Percentiles rank a stretch among this genome's conserved stretches.
Conservation (phyloP, 305 asterid genomes). For the Fraxinus latifolia region DNA sequence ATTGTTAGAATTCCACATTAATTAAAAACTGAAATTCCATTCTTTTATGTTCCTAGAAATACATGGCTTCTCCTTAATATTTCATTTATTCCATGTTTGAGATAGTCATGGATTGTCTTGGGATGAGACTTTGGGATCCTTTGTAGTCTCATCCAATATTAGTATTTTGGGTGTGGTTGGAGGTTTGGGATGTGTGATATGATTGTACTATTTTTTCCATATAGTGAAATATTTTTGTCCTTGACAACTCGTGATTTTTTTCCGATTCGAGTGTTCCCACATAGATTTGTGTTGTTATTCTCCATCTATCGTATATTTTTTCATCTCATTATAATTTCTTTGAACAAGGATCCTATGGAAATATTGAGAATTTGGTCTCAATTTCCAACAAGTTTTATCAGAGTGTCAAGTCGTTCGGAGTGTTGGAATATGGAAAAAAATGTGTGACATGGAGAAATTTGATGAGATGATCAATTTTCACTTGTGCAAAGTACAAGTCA, state of each 20-base stretch:
- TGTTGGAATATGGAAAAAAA: too few species aligned
- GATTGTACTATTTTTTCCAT: not conserved
- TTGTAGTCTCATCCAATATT: not conserved
- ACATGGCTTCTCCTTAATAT: not conserved
- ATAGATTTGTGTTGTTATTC: not conserved
- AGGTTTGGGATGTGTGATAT: not conserved
- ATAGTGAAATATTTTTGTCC: not conserved
- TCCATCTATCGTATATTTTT: not conserved
- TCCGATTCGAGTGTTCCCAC: not conserved
- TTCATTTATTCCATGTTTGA: not conserved
- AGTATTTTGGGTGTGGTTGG: not conserved
- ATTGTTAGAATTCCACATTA: not conserved
- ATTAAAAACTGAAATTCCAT: not conserved
- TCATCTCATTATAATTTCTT: not conserved
- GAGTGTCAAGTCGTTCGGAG: not conserved
- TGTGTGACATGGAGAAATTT: not conserved
- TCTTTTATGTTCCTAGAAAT: not conserved
- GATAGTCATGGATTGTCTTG: not conserved
- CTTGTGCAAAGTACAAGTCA: not conserved
- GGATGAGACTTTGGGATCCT: not conserved
- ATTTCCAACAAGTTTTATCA: not conserved
- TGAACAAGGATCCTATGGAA: not conserved
- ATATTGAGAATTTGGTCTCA: not conserved
- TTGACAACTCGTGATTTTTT: not conserved
- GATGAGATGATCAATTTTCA: not conserved